A percentile compares a stretch with the other conserved stretches of the same genome.
Evolutionary conservation across 23 red algal species (phyloP).

Genomic region (Gracilaria caudata): DNA sequence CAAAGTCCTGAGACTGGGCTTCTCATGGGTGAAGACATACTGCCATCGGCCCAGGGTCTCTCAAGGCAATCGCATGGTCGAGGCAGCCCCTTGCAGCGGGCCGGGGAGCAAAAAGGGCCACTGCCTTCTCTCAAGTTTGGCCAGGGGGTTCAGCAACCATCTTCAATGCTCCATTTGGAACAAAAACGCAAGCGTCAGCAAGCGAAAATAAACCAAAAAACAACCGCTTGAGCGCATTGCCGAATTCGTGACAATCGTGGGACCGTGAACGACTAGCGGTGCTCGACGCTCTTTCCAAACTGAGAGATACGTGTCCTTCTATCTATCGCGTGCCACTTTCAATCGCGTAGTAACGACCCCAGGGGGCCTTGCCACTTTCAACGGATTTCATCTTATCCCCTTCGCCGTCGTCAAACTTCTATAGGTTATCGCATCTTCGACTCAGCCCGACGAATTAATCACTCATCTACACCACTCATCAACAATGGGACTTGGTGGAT

Average conservation of each 20-base stretch:
- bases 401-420: not conserved
- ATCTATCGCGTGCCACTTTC: not conserved
- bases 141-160: not conserved
- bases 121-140: not conserved
- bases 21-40: not conserved
- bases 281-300: constrained; percentile 22
- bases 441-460: not conserved
- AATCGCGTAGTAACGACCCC: not conserved
- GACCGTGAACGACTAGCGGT: not conserved
- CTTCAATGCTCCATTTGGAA: not conserved
- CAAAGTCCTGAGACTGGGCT: not conserved
- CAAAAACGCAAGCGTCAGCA: not conserved
- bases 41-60: not conserved
- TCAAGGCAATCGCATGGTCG: not conserved
- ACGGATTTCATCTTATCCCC: constrained; percentile 1
- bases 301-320: constrained; percentile 26
- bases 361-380: constrained; percentile 8
- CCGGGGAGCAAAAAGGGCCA: not conserved
- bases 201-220: constrained; percentile 17
- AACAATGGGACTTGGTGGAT: constrained; percentile 70
- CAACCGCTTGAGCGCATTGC: not conserved
- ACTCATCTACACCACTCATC: not conserved
- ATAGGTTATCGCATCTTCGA: not conserved
- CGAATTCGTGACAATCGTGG: not conserved
- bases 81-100: not conserved